A percentile compares a stretch with the other conserved stretches of the same genome.
phyloP scores from a whole-genome alignment of 768 basidiomycete species.

The Phlegmacium glaucopus region DNA sequence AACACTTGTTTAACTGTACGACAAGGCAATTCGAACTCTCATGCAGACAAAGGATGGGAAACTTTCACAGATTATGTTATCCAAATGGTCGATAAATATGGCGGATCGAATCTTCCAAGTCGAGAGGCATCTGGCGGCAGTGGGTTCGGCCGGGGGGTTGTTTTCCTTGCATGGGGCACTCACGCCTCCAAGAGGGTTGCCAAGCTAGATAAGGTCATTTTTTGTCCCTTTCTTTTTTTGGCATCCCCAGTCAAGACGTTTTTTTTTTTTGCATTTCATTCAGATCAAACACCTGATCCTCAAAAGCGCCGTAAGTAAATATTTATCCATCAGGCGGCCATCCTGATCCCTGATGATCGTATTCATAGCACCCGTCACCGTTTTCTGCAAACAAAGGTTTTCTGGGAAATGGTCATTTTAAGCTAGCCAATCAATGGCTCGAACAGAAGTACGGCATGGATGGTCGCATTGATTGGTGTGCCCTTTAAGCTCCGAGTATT shows the following conservation, averaged over 20 bases:
- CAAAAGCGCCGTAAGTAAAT: constrained; percentile 60
- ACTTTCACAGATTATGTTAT: constrained; percentile 81
- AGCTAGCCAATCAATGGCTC: constrained; percentile 84
- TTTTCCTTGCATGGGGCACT: constrained; percentile 88
- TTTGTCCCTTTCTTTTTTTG: neutral
- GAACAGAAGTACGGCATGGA: constrained; percentile 71
- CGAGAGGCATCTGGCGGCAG: constrained; percentile 16
- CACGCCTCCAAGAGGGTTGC: constrained; percentile 83
- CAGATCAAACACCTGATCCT: constrained; percentile 82
- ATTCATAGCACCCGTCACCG: constrained; percentile 77
- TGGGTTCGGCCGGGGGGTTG: constrained; percentile 64
- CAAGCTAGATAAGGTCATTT: constrained; percentile 67
- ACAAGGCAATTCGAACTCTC: constrained; percentile 72
- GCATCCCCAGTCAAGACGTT: neutral
- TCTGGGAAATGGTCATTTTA: constrained; percentile 88
- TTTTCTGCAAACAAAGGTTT: constrained; percentile 77
- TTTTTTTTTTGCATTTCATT: constrained; percentile 1
- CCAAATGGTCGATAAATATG: constrained; percentile 72
- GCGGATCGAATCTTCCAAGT: constrained; percentile 62
- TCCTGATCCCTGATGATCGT: neutral
- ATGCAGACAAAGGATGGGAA: constrained; percentile 89
- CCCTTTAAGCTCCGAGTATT: constrained; percentile 17
- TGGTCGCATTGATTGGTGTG: constrained; percentile 72
- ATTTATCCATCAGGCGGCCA: constrained; percentile 2
- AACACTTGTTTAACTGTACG: constrained; percentile 92